phyloP scores from a whole-genome alignment of 2,329 filamentous ascomycete genomes.

The Aspergillus thermomutatus region DNA sequence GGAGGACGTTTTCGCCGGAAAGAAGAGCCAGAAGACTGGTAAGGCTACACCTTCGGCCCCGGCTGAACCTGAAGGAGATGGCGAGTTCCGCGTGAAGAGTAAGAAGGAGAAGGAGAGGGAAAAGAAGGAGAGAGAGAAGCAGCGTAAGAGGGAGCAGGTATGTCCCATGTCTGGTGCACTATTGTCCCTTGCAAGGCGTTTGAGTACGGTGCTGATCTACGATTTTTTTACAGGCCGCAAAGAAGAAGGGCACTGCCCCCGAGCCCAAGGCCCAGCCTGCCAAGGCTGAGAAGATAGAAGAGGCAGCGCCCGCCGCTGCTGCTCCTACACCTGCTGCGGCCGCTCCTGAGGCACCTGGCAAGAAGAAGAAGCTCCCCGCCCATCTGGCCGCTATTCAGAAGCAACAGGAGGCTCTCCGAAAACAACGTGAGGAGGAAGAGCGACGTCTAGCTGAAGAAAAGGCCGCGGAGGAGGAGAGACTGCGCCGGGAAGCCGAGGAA shows the following conservation, averaged over 20 bases:
- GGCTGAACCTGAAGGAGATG: constrained; percentile 44
- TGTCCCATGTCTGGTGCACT: constrained; percentile 18
- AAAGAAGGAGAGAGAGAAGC: constrained; percentile 98
- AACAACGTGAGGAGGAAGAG: constrained; percentile 46
- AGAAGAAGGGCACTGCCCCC: constrained; percentile 68
- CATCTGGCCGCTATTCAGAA: constrained; percentile 50
- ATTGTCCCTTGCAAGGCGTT: neutral
- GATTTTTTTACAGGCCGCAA: constrained; percentile 59
- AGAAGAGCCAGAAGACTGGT: constrained; percentile 40
- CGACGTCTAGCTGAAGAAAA: constrained; percentile 38
- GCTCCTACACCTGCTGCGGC: constrained; percentile 33
- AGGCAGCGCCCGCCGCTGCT: constrained; percentile 44
- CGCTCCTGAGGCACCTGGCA: constrained; percentile 49
- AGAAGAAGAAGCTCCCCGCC: constrained; percentile 82
- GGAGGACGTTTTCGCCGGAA: constrained; percentile 78
- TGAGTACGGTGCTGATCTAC: constrained; percentile 1
- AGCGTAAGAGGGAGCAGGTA: constrained; percentile 96
- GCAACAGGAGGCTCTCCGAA: constrained; percentile 46
- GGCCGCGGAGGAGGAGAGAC: constrained; percentile 39
- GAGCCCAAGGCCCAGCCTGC: constrained; percentile 22
- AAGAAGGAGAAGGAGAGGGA: constrained; percentile 98
- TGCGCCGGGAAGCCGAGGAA: constrained; percentile 41
- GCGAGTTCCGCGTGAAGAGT: constrained; percentile 71
- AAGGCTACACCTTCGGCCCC: constrained; percentile 52
- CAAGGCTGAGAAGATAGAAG: constrained; percentile 41